phyloP scores from a whole-genome alignment of 176 grass and related monocot genomes.

The Typha latifolia region DNA sequence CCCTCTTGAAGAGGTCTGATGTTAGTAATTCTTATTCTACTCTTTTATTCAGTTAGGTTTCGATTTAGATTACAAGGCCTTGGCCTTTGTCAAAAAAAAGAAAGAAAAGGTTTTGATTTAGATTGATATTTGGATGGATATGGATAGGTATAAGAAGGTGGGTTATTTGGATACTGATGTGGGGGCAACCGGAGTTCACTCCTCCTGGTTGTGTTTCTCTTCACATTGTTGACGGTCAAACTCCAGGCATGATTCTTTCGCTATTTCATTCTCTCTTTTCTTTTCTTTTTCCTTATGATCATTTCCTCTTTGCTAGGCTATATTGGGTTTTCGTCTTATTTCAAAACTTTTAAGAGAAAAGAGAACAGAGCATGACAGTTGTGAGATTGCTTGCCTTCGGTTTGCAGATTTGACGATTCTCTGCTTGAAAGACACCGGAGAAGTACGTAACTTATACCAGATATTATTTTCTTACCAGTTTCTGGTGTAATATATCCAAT shows the following conservation, averaged over 20 bases:
- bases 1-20: constrained; percentile 37
- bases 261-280: background rate
- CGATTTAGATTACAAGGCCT: constrained; percentile 4
- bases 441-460: constrained; percentile 24
- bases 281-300: background rate
- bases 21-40: background rate
- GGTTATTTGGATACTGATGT: constrained; percentile 81
- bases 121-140: background rate
- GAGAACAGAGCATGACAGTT: background rate
- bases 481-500: background rate
- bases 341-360: background rate
- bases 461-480: background rate
- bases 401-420: constrained; percentile 58
- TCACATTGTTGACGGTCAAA: constrained; percentile 40
- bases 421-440: constrained; percentile 45
- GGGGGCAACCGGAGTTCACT: constrained; percentile 73
- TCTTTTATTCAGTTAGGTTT: background rate
- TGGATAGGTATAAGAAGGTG: constrained; percentile 41
- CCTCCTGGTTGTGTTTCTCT: constrained; percentile 70
- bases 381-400: background rate
- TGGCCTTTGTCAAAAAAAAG: no score
- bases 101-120: background rate
- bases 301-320: background rate
- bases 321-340: no score
- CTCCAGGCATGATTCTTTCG: background rate